Percentiles rank a stretch among this genome's conserved stretches.
Evolutionary conservation across 2,329 filamentous ascomycete genomes (phyloP).

Genomic region (Phaeophleospora eucalypticola): DNA sequence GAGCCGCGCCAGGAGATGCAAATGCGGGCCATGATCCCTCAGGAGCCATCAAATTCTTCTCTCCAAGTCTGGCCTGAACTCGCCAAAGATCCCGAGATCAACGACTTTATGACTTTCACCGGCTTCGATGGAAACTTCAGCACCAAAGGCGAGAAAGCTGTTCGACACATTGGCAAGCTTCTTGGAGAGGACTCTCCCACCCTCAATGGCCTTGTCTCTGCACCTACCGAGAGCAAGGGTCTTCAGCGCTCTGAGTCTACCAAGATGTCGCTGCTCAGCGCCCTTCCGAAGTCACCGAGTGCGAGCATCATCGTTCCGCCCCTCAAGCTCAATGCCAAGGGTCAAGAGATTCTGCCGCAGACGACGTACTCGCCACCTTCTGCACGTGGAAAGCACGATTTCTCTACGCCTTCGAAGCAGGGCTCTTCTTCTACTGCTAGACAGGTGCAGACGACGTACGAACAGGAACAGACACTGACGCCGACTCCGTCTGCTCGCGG

Average conservation of each 20-base stretch:
- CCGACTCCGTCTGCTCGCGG: too few relatives aligned
- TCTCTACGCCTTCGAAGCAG: too few relatives aligned
- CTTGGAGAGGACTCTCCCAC: not conserved
- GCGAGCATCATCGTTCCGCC: not conserved
- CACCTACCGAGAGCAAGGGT: too few relatives aligned
- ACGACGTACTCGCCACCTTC: slow-evolving; percentile 21
- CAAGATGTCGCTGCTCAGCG: too few relatives aligned
- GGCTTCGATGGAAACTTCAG: not conserved
- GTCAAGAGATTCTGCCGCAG: slow-evolving; percentile 11
- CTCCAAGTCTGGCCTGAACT: slow-evolving; percentile 24
- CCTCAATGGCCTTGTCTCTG: not conserved
- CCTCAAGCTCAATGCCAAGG: not conserved
- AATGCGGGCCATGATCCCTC: too few relatives aligned
- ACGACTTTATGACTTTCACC: slow-evolving; percentile 9
- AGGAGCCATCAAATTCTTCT: too few relatives aligned
- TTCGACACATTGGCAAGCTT: not conserved
- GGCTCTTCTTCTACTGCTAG: too few relatives aligned
- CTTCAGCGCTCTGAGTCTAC: too few relatives aligned
- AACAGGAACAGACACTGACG: too few relatives aligned
- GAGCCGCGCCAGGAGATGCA: too few relatives aligned
- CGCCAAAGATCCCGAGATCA: slow-evolving; percentile 21
- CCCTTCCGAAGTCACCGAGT: not conserved
- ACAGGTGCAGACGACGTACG: too few relatives aligned
- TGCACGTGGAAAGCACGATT: too few relatives aligned
- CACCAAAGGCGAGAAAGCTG: not conserved